phyloP scores from a whole-genome alignment of 139 green algal genomes.

The Chlamydomonas incerta region DNA sequence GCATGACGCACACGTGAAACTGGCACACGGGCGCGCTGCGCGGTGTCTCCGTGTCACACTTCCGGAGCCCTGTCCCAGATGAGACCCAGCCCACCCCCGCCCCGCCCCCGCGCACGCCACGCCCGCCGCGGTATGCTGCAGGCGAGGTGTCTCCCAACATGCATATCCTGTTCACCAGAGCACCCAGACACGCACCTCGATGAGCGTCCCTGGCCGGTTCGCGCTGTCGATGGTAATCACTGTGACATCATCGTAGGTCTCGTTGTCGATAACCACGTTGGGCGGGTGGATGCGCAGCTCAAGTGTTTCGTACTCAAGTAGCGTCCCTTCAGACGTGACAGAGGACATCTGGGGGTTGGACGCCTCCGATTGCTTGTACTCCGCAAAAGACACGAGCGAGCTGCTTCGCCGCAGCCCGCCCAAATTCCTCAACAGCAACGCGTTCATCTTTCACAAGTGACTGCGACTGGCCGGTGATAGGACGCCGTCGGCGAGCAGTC shows the following conservation, averaged over 20 bases:
- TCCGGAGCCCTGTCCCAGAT: too few species aligned
- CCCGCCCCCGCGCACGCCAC: too few species aligned
- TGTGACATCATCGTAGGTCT: conserved; percentile 76
- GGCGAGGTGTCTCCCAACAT: too few species aligned
- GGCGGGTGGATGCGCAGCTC: conserved; percentile 86
- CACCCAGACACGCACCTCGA: conserved; percentile 82
- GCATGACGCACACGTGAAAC: too few species aligned
- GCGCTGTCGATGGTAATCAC: conserved; percentile 92
- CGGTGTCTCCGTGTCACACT: too few species aligned
- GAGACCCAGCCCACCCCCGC: too few species aligned
- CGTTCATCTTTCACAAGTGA: conserved; percentile 34
- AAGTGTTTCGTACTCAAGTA: conserved; percentile 87
- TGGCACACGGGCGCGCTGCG: too few species aligned
- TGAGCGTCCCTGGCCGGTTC: conserved; percentile 95
- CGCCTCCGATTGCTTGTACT: conserved; percentile 58
- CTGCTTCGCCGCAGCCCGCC: conserved; percentile 23
- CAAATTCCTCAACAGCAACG: conserved; percentile 46
- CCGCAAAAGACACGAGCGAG: conserved; percentile 58
- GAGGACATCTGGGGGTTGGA: conserved; percentile 46
- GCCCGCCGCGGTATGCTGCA: too few species aligned
- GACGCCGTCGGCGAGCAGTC: too few species aligned
- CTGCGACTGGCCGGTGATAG: too few species aligned
- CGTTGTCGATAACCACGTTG: conserved; percentile 87
- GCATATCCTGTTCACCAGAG: too few species aligned
- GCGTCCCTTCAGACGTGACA: conserved; percentile 66